Evolutionary conservation across 768 basidiomycete species (phyloP).

Genomic region (Rhodotorula sphaerocarpa): DNA sequence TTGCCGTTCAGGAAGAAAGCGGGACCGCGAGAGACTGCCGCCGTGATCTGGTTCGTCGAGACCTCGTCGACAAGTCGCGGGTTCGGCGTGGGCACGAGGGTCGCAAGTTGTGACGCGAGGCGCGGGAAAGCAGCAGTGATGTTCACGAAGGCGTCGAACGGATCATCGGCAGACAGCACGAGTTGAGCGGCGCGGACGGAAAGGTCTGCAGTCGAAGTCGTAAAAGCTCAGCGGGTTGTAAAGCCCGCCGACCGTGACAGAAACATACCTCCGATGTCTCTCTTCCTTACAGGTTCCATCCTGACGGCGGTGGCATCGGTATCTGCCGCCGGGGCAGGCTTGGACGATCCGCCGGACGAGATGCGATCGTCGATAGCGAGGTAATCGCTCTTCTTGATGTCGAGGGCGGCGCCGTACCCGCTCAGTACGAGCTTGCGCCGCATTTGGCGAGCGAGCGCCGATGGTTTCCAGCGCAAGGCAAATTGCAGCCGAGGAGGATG

Average conservation of each 20-base stretch:
- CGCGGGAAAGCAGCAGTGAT: slow-evolving; percentile 22
- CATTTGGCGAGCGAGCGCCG: too few species aligned
- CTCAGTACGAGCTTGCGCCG: slow-evolving; percentile 47
- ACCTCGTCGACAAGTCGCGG: slow-evolving; percentile 21
- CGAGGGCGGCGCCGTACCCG: slow-evolving; percentile 85
- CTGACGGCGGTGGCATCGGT: neutral
- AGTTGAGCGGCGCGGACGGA: slow-evolving; percentile 17
- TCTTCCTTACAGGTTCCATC: slow-evolving; percentile 46
- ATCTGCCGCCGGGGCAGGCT: neutral
- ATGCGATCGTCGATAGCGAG: slow-evolving; percentile 81
- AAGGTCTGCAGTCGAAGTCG: neutral
- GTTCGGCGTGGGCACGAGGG: slow-evolving; percentile 10
- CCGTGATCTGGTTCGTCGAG: slow-evolving; percentile 14
- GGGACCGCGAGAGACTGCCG: slow-evolving; percentile 46
- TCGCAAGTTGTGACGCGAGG: slow-evolving; percentile 20
- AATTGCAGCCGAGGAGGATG: slow-evolving; percentile 37
- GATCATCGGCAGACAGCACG: slow-evolving; percentile 9
- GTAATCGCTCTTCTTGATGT: slow-evolving; percentile 96
- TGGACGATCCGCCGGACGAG: neutral
- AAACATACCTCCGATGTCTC: slow-evolving; percentile 55
- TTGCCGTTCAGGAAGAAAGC: slow-evolving; percentile 76
- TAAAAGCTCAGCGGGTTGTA: neutral
- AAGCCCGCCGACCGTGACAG: neutral
- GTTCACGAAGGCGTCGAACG: slow-evolving; percentile 18
- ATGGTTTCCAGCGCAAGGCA: slow-evolving; percentile 31